A percentile compares a stretch with the other conserved stretches of the same genome.
phyloP scores from a whole-genome alignment of 2,329 filamentous ascomycete genomes.

The Botrytis fabae region DNA sequence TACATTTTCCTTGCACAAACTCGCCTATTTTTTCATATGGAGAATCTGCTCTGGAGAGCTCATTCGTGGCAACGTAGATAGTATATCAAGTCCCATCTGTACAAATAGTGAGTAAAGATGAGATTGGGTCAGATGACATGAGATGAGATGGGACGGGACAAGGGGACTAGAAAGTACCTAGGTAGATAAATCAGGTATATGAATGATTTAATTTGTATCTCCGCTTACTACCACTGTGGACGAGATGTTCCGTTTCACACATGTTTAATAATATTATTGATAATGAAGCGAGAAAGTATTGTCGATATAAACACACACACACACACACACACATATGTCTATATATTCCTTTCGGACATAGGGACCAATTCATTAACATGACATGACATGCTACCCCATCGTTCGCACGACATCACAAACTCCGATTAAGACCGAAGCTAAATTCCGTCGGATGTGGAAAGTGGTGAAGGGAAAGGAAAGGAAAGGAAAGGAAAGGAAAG shows the following conservation, averaged over 20 bases:
- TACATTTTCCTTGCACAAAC: constrained; percentile 20
- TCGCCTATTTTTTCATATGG: constrained; percentile 18
- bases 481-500: not conserved
- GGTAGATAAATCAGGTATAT: not conserved
- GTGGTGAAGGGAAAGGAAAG: not conserved
- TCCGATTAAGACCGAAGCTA: constrained; percentile 12
- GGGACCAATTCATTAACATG: not conserved
- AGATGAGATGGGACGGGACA: not conserved
- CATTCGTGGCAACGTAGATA: constrained; percentile 7
- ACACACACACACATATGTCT: too few relatives aligned
- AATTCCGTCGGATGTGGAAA: not conserved
- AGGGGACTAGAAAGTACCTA: not conserved
- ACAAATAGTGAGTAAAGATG: constrained; percentile 3
- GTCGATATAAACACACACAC: not conserved
- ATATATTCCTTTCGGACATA: not conserved
- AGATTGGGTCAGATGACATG: not conserved
- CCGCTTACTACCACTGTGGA: not conserved
- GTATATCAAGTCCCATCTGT: constrained; percentile 4
- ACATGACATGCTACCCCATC: not conserved
- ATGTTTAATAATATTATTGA: not conserved
- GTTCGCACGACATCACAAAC: not conserved
- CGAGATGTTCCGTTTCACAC: too few relatives aligned
- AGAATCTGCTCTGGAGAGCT: constrained; percentile 2
- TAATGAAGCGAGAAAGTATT: not conserved
- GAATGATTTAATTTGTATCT: constrained; percentile 1